phyloP scores from a whole-genome alignment of 352 stramenopile genomes.

The Lagenidium giganteum region DNA sequence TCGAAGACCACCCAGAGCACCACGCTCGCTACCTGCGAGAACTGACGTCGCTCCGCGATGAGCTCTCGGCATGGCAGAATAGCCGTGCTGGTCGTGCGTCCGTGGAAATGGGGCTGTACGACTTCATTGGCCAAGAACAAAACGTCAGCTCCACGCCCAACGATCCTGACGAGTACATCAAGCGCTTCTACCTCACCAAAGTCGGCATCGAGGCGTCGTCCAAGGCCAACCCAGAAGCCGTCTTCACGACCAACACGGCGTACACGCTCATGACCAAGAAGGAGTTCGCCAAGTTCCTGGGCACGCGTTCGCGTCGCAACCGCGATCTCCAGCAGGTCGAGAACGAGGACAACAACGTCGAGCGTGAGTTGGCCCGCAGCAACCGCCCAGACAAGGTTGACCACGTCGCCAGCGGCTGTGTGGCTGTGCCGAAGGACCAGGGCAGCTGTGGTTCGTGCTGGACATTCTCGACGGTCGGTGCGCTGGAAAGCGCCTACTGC shows the following conservation, averaged over 20 bases:
- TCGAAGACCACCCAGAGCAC: no score
- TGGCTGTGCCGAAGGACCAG: constrained; percentile 92
- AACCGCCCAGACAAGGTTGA: constrained; percentile 16
- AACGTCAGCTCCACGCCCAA: no score
- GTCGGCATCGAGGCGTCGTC: constrained; percentile 34
- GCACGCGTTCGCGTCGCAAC: constrained; percentile 26
- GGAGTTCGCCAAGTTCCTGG: constrained; percentile 50
- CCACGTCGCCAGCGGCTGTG: constrained; percentile 52
- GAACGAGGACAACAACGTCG: neutral
- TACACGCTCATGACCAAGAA: constrained; percentile 70
- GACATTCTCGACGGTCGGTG: constrained; percentile 92
- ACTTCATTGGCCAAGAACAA: constrained; percentile 2
- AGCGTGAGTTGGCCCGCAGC: constrained; percentile 3
- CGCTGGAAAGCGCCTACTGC: constrained; percentile 87
- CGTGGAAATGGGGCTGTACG: constrained; percentile 28
- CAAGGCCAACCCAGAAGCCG: constrained; percentile 40
- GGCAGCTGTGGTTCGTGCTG: constrained; percentile 96
- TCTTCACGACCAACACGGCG: constrained; percentile 52
- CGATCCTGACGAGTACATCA: constrained; percentile 47
- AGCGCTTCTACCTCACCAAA: constrained; percentile 61
- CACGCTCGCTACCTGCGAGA: constrained; percentile 40
- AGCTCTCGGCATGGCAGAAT: constrained; percentile 38
- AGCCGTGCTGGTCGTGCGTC: constrained; percentile 35
- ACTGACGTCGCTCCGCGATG: constrained; percentile 21
- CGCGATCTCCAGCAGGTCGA: constrained; percentile 5